Evolutionary conservation across 345 rosid species (phyloP), one percentile per base, ranked within the genome.

Genomic region (Theobroma cacao): DNA sequence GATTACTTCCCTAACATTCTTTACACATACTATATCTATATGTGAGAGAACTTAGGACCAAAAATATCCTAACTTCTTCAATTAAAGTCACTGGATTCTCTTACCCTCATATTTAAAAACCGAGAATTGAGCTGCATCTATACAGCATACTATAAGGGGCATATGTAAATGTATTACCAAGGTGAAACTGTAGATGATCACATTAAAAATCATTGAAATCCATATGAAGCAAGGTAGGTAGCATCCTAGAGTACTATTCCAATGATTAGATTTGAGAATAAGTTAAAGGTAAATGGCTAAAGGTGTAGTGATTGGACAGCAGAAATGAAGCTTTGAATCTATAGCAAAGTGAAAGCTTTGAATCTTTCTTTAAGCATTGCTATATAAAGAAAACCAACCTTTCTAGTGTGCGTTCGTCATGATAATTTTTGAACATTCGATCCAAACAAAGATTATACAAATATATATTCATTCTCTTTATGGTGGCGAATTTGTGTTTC

Each of bases 291-390:
- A 55, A 68, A 45, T 38, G 3, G 12, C 14, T 38, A 38, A 38
- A 65, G 43, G 60, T 50, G 61, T 33, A 33, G 75, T 72, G 75
- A 50, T 72, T 47, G 74, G 55, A 68, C 73, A 24, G 53, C 14
- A 64, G 47, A 10, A n/a, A 13, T 34, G 47, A 64, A 64, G 15
- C 68, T 63, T 33, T 62, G 67, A 36, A 64, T 67, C 31, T 22
- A 41, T 11, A 41, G n/a, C 33, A 28, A 48, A 48, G 14, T 69
- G 33, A 17, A 48, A 71, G 22, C 60, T 71, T 48, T 71, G 75
- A 71, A 60, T 60, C 64, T 58, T 24, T 30, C 60, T 50, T 70
- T 7, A 48, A 45, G 14, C 24, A 45, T 41, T 43, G 0, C 72
- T 24, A 70, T 28, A 7, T 48, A 30, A 70, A 47, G 41, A 70